A percentile compares a stretch with the other conserved stretches of the same genome.
Evolutionary conservation across 2,329 filamentous ascomycete genomes (phyloP).

Genomic region (Colletotrichum cereale): DNA sequence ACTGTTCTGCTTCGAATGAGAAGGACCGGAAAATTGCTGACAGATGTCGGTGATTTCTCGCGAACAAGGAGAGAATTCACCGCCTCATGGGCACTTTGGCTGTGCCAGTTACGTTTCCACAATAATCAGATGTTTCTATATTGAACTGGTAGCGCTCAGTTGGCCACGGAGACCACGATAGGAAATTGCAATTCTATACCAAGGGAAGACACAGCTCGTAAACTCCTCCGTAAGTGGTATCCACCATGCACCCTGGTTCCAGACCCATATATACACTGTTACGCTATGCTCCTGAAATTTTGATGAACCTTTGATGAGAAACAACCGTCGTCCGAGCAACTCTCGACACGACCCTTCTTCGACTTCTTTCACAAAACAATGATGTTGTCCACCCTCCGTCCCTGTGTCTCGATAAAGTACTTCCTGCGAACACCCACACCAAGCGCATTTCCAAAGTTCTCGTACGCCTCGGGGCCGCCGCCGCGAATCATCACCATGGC

Average conservation of each 20-base stretch:
- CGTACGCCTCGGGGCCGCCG: constrained; percentile 69
- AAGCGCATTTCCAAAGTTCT: constrained; percentile 71
- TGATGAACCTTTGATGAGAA: not conserved
- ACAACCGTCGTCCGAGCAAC: not conserved
- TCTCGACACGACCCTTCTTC: too few relatives aligned
- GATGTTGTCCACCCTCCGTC: constrained; percentile 82
- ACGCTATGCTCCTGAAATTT: constrained; percentile 35
- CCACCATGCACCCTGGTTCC: constrained; percentile 37
- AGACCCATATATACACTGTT: constrained; percentile 34
- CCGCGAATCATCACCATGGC: constrained; percentile 87
- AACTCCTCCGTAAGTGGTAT: constrained; percentile 35
- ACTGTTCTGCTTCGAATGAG: too few relatives aligned
- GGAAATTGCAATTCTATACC: constrained; percentile 4
- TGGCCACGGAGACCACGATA: not conserved
- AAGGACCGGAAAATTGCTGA: not conserved
- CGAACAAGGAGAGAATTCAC: not conserved
- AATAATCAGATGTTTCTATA: not conserved
- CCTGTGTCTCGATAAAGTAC: constrained; percentile 86
- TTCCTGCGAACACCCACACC: constrained; percentile 81
- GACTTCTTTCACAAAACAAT: constrained; percentile 62
- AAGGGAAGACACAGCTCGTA: not conserved
- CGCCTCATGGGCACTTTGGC: not conserved
- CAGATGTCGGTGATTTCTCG: too few relatives aligned
- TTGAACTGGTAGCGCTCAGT: not conserved
- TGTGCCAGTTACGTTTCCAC: not conserved